These are phyloP conservation scores for Boletus eberwhitei DNA, from an alignment of 768 basidiomycete species.

Conservation along the genomic window DNA sequence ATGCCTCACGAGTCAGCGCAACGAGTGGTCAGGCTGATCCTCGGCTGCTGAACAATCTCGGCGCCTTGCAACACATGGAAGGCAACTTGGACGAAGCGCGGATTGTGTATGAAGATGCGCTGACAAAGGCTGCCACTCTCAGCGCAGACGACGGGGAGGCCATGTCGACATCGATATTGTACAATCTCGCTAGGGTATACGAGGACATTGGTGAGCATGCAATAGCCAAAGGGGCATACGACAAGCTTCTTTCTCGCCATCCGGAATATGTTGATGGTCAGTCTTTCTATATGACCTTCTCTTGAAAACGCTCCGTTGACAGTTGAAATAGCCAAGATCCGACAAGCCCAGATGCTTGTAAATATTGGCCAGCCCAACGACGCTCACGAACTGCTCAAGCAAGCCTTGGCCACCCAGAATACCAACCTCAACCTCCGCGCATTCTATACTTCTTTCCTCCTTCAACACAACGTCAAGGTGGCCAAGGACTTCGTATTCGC, in stretches of 20 bases:
- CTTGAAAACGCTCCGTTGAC: slow-evolving; percentile 6
- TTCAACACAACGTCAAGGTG: slow-evolving; percentile 66
- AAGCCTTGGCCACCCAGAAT: slow-evolving; percentile 76
- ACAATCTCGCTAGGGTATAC: slow-evolving; percentile 89
- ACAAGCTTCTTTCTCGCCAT: slow-evolving; percentile 82
- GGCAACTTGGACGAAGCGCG: slow-evolving; percentile 55
- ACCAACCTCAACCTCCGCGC: slow-evolving; percentile 85
- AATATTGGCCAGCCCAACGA: slow-evolving; percentile 69
- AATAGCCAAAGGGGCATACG: slow-evolving; percentile 82
- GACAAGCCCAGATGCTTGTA: slow-evolving; percentile 79
- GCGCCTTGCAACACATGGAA: slow-evolving; percentile 69
- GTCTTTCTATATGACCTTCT: slow-evolving; percentile 25
- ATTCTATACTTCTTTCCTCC: slow-evolving; percentile 90
- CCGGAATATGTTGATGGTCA: slow-evolving; percentile 95
- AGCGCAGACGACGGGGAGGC: slow-evolving; percentile 54
- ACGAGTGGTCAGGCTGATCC: slow-evolving; percentile 52
- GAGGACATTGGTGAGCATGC: slow-evolving; percentile 76
- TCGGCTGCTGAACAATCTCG: slow-evolving; percentile 77
- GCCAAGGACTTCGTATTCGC: slow-evolving; percentile 90
- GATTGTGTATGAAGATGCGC: slow-evolving; percentile 67
- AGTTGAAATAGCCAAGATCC: slow-evolving; percentile 72
- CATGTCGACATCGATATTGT: slow-evolving; percentile 79
- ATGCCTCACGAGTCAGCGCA: slow-evolving; percentile 67
- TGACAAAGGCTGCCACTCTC: slow-evolving; percentile 53
- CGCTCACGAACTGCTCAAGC: slow-evolving; percentile 87